phyloP scores from a whole-genome alignment of 2,329 filamentous ascomycete genomes.

The Talaromyces pinophilus region DNA sequence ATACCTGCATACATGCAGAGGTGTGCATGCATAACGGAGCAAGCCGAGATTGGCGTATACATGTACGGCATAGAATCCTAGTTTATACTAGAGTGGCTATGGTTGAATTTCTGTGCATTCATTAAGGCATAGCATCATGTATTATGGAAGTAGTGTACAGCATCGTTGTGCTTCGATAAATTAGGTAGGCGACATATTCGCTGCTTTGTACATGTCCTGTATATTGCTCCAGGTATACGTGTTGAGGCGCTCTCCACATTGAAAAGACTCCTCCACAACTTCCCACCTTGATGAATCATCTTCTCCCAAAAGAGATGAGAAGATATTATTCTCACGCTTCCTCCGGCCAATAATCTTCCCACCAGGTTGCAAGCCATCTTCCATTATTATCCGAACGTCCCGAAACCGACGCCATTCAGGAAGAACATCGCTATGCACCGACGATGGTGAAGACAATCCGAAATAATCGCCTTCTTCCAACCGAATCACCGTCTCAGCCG shows the following conservation, averaged over 20 bases:
- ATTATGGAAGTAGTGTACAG: neutral
- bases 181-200: neutral
- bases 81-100: neutral
- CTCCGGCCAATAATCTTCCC: slow-evolving; percentile 14
- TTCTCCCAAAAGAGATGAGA: slow-evolving; percentile 2
- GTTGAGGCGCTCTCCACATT: slow-evolving; percentile 7
- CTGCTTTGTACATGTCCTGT: slow-evolving; percentile 9
- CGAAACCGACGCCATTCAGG: slow-evolving; percentile 16
- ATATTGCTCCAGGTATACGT: slow-evolving; percentile 11
- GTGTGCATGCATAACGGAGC: neutral
- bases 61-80: neutral
- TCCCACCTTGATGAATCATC: neutral
- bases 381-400: slow-evolving; percentile 13
- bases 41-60: neutral
- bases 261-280: slow-evolving; percentile 14
- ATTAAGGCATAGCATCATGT: neutral
- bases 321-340: neutral
- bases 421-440: neutral
- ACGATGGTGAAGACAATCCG: too few species aligned
- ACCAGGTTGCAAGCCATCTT: slow-evolving; percentile 13
- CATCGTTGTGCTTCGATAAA: neutral
- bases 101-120: neutral
- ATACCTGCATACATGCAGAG: neutral
- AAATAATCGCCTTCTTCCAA: slow-evolving; percentile 14
- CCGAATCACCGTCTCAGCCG: slow-evolving; percentile 15